Evolutionary conservation across 2,329 filamentous ascomycete genomes (phyloP), one percentile per base, ranked within the genome.

Genomic region (Pseudogymnoascus sp.): DNA sequence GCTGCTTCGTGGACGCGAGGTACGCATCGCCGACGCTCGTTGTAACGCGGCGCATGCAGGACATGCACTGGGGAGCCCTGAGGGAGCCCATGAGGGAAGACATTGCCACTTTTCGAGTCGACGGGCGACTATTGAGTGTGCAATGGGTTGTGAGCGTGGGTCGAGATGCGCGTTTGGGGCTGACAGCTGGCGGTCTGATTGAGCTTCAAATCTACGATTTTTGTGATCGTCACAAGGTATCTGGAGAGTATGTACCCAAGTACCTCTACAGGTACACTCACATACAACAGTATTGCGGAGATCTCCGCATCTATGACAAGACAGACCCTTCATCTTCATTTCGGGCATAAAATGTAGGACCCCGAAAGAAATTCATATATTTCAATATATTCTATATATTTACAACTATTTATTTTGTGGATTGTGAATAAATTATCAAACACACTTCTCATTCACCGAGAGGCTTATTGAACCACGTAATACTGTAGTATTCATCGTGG

Each of bases 1-100:
- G 71, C 67, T 79, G 72, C 15, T 67, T 42, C 33, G 64, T 58
- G 40, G 66, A 64, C 40, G 66, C 62, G 15, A 62, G 55, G 21
- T 62, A 65, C 3, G 37, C 61, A 58, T 68, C 67, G 18, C 59
- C 64, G 18, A 69, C 65, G 63, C 64, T 66, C 18, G 62, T 61
- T 39, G 66, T 64, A 59, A 70, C 67, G 40, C 68, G 67, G 45
- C 69, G 68, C 60, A 67, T 21, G 40, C 42, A 60, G 31, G 37
- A 60, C 58, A 61, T 48, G 58, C 62, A 62, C 18, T 52, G 61
- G 21, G 61, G 59, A 12, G 59, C 60, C 39, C 62, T 59, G 21
- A 59, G 37, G 31, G 61, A 36, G 18, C 29, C 21, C 29, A 63
- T 13, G 25, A 48, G 45, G 45, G 62, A 63, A 29, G 48, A 61